Conservation (phyloP, 805 yeast genomes). For the Diddensiella caesifluorescens region DNA sequence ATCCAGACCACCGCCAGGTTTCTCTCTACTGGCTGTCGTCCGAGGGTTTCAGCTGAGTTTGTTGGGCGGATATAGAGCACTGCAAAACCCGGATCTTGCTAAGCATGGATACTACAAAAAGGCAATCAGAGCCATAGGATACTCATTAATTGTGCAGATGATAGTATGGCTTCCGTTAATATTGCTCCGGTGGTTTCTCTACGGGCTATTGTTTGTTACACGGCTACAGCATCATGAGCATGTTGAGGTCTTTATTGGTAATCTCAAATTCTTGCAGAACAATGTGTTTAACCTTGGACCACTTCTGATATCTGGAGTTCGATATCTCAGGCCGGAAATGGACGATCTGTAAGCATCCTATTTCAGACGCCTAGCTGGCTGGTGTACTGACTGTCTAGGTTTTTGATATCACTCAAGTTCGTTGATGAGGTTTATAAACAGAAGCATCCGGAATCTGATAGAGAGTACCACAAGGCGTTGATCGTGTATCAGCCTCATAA, state of each 20-base stretch:
- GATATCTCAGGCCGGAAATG: slow-evolving; percentile 36
- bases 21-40: slow-evolving; percentile 43
- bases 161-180: slow-evolving; percentile 32
- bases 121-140: slow-evolving; percentile 34
- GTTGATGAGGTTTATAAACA: slow-evolving; percentile 36
- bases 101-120: slow-evolving; percentile 35
- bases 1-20: slow-evolving; percentile 52
- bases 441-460: slow-evolving; percentile 38
- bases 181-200: slow-evolving; percentile 20
- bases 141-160: slow-evolving; percentile 38
- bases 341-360: slow-evolving; percentile 34
- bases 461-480: slow-evolving; percentile 23
- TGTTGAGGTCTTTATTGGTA: slow-evolving; percentile 23
- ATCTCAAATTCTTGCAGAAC: slow-evolving; percentile 32
- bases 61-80: slow-evolving; percentile 44
- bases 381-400: too few relatives aligned
- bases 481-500: slow-evolving; percentile 8
- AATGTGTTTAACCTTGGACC: slow-evolving; percentile 40
- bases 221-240: slow-evolving; percentile 14
- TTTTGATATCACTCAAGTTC: slow-evolving; percentile 36
- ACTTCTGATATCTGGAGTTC: slow-evolving; percentile 35
- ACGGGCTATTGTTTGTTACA: slow-evolving; percentile 21
- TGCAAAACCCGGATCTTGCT: slow-evolving; percentile 40
- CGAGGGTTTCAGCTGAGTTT: slow-evolving; percentile 51
- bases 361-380: too few relatives aligned